phyloP scores from a whole-genome alignment of 805 yeast species.

The Wickerhamomyces ciferrii region DNA sequence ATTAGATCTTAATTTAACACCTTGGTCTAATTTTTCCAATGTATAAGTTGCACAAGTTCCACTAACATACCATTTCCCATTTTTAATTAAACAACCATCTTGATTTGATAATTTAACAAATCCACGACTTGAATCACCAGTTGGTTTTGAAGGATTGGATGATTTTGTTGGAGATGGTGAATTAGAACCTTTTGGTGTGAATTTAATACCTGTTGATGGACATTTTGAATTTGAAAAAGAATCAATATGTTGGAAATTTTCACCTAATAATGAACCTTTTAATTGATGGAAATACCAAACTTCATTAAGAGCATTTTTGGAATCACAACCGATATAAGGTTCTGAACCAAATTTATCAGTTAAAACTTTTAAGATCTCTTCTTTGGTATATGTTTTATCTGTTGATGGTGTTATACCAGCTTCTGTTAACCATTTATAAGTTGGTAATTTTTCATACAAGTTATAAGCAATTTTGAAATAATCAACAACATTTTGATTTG shows the following conservation, averaged over 20 bases:
- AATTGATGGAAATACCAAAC: constrained; percentile 78
- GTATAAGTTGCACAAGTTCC: constrained; percentile 85
- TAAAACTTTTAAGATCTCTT: constrained; percentile 50
- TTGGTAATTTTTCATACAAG: constrained; percentile 55
- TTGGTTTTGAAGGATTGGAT: constrained; percentile 12
- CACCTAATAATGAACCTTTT: constrained; percentile 65
- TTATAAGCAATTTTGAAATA: constrained; percentile 58
- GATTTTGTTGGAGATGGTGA: constrained; percentile 13
- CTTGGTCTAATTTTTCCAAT: constrained; percentile 31
- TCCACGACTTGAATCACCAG: constrained; percentile 35
- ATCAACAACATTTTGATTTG: constrained; percentile 50
- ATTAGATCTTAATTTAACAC: constrained; percentile 62
- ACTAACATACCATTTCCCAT: constrained; percentile 74
- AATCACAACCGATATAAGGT: constrained; percentile 60
- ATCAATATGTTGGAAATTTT: constrained; percentile 61
- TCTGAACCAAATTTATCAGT: constrained; percentile 44
- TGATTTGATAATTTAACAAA: constrained; percentile 44
- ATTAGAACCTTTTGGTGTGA: constrained; percentile 36
- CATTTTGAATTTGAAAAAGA: constrained; percentile 55
- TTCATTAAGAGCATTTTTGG: constrained; percentile 36
- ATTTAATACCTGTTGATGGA: constrained; percentile 63
- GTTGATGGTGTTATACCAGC: constrained; percentile 70
- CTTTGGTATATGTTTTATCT: constrained; percentile 48
- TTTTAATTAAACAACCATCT: constrained; percentile 75
- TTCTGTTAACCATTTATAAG: constrained; percentile 57